Base-by-base conservation (phyloP, 345 rosid genomes). In the Dimocarpus longan region DNA sequence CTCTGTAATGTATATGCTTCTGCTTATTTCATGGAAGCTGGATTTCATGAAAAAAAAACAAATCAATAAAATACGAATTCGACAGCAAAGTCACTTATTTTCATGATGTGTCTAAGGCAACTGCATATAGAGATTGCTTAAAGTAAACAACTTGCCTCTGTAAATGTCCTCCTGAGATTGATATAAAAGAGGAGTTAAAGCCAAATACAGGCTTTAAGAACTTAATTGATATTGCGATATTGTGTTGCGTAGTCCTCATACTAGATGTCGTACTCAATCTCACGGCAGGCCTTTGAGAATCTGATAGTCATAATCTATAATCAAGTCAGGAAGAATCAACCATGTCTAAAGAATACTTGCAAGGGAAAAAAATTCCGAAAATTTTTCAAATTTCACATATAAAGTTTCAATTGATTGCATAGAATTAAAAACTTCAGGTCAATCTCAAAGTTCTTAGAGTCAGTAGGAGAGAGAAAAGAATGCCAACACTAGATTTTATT, bases 191-290 rank as follows among this genome's bases (percentile, higher is more conserved):
- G n/a, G 97, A 89, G 75, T 93, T 95, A 84, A 93, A 93, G 21
- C 91, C 93, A 76, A 91, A 91, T 24, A 93, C 95, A 18, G 98
- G 98, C 86, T 95, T 91, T 86, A 76, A 75, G 85, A 95, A 93
- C 76, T 89, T 91, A 37, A 95, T 88, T 43, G 84, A 87, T 63
- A 92, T 70, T 22, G 92, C 86, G 71, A 95, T 84, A 65, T 70
- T 80, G 80, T 86, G 88, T 73, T 88, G 84, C 83, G 82, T 89
- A 57, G 99, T 95, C 83, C 97, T 87, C 80, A 79, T 85, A 72
- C 79, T 85, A 80, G 90, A 85, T 72, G 93, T 88, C 68, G 98
- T 88, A 79, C 92, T 92, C 81, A 95, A 82, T 84, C 85, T 74
- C 80, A 93, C 98, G 32, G 86, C 74, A 69, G 97, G 93, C 79